Evolutionary conservation across 2,329 filamentous ascomycete species (phyloP), one percentile per base, ranked within the genome.

Genomic region (Alternaria sp.): DNA sequence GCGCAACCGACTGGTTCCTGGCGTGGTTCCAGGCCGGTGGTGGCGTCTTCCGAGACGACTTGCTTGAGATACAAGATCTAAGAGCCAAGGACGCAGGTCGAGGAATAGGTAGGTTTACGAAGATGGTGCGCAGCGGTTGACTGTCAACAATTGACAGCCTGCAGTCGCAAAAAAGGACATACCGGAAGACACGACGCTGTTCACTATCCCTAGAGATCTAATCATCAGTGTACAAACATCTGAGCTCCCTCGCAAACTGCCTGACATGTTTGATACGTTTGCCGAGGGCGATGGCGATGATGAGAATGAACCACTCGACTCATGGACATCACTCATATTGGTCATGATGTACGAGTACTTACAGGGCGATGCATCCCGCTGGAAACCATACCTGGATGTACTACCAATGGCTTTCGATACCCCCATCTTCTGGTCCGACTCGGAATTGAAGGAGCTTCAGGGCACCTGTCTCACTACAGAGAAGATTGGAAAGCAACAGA

Each of bases 371-470:
- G 52, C 50, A 14, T 70, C 68, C 0, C 55, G 41, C 17, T 70
- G 68, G 68, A 70, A 70, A 40, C 65, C 68, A 4, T 70, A 70
- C 33, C 33, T 70, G 4, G 65, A 69, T 24, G 54, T 70, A 1
- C 41, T 70, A 4, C 68, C 68, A 5, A 56, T 52, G 3, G 57
- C 31, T 8, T 70, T 70, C 17, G 61, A 69, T n/a, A 70, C 68
- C 10, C 68, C 68, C 1, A 63, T 70, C 24, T 69, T 69, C 45
- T 70, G 68, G 68, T 46, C 61, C 1, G 58, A 64, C 1, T 24
- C 54, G 2, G 68, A 70, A 36, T 36, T 69, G 7, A 60, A 63
- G n/a, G 68, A 70, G 40, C 55, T 70, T 1, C 37, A 68, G 7
- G 66, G 61, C 1, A 69, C 68, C 4, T 63, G 62, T 21, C 34